phyloP scores from a whole-genome alignment of 139 green algal genomes.

The Eudorina sp. region DNA sequence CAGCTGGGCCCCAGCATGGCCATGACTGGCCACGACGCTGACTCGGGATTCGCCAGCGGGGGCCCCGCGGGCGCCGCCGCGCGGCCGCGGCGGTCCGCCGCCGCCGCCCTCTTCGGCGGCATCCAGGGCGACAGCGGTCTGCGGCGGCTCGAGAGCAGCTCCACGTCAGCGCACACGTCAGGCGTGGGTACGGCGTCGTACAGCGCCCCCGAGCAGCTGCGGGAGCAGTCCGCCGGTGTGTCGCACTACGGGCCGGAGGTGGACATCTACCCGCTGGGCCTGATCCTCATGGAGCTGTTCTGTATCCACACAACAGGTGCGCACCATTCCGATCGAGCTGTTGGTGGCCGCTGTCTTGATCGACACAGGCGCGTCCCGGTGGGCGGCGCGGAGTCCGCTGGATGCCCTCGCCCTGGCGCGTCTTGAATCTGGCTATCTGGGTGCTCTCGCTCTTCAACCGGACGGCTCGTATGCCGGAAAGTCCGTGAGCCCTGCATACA shows the following conservation, averaged over 20 bases:
- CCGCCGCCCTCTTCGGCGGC: neutral
- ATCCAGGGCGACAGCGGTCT: neutral
- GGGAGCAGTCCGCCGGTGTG: neutral
- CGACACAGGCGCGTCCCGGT: too few species aligned
- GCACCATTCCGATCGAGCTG: too few species aligned
- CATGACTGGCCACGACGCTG: too few species aligned
- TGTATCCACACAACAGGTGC: constrained; percentile 56
- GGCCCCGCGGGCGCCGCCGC: neutral
- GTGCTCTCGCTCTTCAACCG: too few species aligned
- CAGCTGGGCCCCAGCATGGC: too few species aligned
- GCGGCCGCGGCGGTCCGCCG: neutral
- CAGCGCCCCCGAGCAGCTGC: constrained; percentile 36
- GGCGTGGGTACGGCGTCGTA: constrained; percentile 41
- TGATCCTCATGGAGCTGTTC: constrained; percentile 65
- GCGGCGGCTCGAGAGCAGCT: neutral
- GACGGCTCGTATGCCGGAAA: too few species aligned
- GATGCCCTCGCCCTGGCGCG: too few species aligned
- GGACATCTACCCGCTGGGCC: constrained; percentile 51
- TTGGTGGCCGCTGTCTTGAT: too few species aligned
- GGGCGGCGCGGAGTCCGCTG: too few species aligned
- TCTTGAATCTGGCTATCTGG: too few species aligned
- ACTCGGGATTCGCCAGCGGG: too few species aligned
- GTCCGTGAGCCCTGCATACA: too few species aligned
- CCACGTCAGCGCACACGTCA: neutral
- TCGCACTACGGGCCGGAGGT: constrained; percentile 13